Evolutionary conservation across 78 protist species (phyloP).

Genomic region (Emiliania huxleyi): DNA sequence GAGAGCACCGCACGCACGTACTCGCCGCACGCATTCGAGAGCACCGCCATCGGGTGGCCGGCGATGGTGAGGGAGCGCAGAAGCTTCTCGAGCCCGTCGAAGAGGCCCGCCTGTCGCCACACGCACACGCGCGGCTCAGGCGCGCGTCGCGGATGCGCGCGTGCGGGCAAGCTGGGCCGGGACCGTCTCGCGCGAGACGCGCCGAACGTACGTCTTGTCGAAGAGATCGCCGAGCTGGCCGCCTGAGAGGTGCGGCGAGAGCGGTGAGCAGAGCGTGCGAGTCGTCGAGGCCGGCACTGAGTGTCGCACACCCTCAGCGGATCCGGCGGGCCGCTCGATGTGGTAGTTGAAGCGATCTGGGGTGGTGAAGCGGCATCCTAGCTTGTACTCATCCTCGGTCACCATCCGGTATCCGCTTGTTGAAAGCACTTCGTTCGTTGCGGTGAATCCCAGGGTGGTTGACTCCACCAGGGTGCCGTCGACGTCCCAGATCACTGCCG

Average conservation of each 20-base stretch:
- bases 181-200: background rate
- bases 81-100: background rate
- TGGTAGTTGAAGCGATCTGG: background rate
- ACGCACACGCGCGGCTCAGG: too few relatives aligned
- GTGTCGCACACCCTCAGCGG: too few relatives aligned
- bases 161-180: too few relatives aligned
- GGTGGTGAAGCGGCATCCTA: background rate
- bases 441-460: background rate
- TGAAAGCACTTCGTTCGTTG: background rate
- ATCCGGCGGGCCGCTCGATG: background rate
- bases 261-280: too few relatives aligned
- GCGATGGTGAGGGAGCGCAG: background rate
- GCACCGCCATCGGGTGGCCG: background rate
- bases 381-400: background rate
- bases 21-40: background rate
- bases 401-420: background rate
- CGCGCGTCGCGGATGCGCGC: too few relatives aligned
- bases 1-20: background rate
- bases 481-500: constrained; percentile 3
- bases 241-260: too few relatives aligned
- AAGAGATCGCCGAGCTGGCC: background rate
- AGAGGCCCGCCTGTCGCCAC: background rate
- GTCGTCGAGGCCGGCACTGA: too few relatives aligned
- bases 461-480: background rate
- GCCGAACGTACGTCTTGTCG: background rate